These are phyloP conservation scores for Pisolithus marmoratus DNA, from an alignment of 768 basidiomycete genomes.

Conservation along the genomic window DNA sequence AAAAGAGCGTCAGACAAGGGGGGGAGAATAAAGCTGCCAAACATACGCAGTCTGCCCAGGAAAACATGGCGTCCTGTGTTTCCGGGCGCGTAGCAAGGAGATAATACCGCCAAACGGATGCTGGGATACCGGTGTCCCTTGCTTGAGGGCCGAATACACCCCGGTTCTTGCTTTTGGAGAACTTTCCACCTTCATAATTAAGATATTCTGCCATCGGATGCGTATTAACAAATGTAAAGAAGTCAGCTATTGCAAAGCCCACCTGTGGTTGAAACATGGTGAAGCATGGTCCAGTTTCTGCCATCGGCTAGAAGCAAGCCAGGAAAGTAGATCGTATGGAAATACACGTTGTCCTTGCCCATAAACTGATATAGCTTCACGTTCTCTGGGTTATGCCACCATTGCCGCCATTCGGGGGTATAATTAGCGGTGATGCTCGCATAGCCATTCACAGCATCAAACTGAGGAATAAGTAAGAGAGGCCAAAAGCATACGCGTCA, in stretches of 20 bases:
- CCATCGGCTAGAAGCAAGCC: constrained; percentile 86
- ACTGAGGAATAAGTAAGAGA: constrained; percentile 42
- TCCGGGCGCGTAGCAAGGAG: constrained; percentile 90
- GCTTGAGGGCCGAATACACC: constrained; percentile 97
- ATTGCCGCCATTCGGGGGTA: constrained; percentile 89
- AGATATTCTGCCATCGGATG: constrained; percentile 65
- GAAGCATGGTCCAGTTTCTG: constrained; percentile 87
- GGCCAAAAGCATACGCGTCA: constrained; percentile 1
- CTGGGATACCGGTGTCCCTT: constrained; percentile 85
- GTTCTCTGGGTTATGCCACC: constrained; percentile 93
- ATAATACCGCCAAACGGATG: constrained; percentile 97
- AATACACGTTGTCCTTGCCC: constrained; percentile 99
- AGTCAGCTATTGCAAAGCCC: constrained; percentile 11
- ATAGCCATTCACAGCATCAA: constrained; percentile 96
- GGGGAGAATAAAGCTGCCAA: background rate
- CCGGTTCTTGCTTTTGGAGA: constrained; percentile 94
- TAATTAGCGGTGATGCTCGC: constrained; percentile 95
- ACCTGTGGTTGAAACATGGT: constrained; percentile 96
- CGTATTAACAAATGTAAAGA: background rate
- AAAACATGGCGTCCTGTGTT: constrained; percentile 92
- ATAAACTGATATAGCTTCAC: constrained; percentile 97
- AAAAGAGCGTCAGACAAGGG: background rate
- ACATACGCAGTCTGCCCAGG: constrained; percentile 90
- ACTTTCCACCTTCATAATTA: constrained; percentile 98
- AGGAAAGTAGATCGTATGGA: constrained; percentile 96